Evolutionary conservation across 2,329 filamentous ascomycete species (phyloP).

Genomic region (Exophiala sideris): DNA sequence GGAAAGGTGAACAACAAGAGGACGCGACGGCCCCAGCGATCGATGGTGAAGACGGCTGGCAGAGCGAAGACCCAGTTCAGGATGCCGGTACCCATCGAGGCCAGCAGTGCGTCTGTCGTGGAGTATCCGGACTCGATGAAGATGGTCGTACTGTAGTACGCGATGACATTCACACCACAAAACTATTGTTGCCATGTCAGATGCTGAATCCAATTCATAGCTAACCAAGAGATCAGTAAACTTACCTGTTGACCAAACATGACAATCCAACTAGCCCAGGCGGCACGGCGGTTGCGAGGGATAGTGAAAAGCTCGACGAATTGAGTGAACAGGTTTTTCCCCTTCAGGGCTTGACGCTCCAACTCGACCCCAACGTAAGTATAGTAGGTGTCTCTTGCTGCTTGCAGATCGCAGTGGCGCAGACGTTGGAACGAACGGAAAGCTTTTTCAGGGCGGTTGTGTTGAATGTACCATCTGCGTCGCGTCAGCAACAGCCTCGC

Average conservation of each 20-base stretch:
- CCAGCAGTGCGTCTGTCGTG: slow-evolving; percentile 52
- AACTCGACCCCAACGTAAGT: slow-evolving; percentile 58
- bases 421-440: slow-evolving; percentile 49
- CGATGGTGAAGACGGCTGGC: slow-evolving; percentile 63
- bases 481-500: neutral
- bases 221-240: slow-evolving; percentile 34
- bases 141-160: slow-evolving; percentile 63
- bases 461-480: slow-evolving; percentile 42
- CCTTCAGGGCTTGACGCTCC: slow-evolving; percentile 53
- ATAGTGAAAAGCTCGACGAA: slow-evolving; percentile 59
- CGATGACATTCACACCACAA: slow-evolving; percentile 55
- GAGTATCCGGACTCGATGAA: slow-evolving; percentile 56
- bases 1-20: slow-evolving; percentile 62
- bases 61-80: slow-evolving; percentile 65
- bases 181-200: slow-evolving; percentile 31
- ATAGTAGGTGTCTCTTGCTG: slow-evolving; percentile 57
- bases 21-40: slow-evolving; percentile 63
- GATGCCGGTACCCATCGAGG: slow-evolving; percentile 62
- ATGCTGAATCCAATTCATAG: slow-evolving; percentile 34
- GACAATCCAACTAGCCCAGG: slow-evolving; percentile 55
- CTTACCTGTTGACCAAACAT: slow-evolving; percentile 62
- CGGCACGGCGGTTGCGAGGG: slow-evolving; percentile 61
- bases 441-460: slow-evolving; percentile 44
- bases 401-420: slow-evolving; percentile 51
- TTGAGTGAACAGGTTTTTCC: slow-evolving; percentile 51